These are phyloP conservation scores for Camelina hispida DNA, from an alignment of 345 rosid genomes.

Conservation along the genomic window DNA sequence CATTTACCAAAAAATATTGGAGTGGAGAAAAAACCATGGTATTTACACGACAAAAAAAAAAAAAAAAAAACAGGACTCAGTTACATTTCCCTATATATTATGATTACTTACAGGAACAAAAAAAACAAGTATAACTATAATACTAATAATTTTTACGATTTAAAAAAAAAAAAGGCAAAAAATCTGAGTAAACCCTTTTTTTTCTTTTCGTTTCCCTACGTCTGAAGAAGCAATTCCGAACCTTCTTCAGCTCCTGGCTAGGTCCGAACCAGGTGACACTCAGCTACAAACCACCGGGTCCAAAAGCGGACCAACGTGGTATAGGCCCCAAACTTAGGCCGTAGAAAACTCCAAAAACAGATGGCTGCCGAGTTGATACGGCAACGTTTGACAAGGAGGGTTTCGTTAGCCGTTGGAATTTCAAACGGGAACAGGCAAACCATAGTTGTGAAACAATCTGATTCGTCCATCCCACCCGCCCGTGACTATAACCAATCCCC, in stretches of 20 bases:
- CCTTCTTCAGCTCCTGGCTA: constrained; percentile 21
- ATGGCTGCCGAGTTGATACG: constrained; percentile 1
- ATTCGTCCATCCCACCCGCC: constrained; percentile 97
- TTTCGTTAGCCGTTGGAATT: constrained; percentile 19
- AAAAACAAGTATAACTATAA: background rate
- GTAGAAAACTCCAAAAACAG: constrained; percentile 10
- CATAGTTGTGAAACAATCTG: constrained; percentile 87
- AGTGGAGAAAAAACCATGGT: constrained; percentile 24
- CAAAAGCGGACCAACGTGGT: background rate
- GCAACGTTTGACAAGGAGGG: constrained; percentile 38
- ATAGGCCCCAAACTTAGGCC: constrained; percentile 28
- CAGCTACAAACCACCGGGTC: constrained; percentile 17
- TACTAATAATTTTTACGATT: constrained; percentile 21
- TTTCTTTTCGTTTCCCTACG: constrained; percentile 1
- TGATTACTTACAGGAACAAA: constrained; percentile 17
- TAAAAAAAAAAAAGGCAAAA: constrained; percentile 26
- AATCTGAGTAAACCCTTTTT: constrained; percentile 20
- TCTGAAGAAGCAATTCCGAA: constrained; percentile 26
- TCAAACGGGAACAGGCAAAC: constrained; percentile 75
- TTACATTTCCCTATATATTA: constrained; percentile 29
- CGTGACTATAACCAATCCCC: constrained; percentile 93
- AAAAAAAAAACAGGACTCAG: background rate
- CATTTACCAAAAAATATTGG: background rate
- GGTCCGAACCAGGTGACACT: background rate
- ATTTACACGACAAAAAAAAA: constrained; percentile 40